Conservation (phyloP, 768 basidiomycete species). For the Mycena albidolilacea region DNA sequence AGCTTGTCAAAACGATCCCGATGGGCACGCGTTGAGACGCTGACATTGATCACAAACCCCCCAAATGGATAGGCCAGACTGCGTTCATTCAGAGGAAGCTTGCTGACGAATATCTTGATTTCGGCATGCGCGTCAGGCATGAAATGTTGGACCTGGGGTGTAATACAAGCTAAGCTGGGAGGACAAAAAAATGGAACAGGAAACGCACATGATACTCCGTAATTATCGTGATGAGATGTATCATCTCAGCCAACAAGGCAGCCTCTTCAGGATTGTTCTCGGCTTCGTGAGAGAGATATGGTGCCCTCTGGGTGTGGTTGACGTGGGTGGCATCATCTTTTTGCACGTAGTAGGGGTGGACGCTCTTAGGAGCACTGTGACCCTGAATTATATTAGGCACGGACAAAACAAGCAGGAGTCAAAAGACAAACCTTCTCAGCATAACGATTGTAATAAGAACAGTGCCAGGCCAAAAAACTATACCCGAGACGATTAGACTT, state of each 20-base stretch:
- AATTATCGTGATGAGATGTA: neutral
- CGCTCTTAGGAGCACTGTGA: neutral
- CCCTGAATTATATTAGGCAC: neutral
- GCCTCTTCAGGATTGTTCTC: neutral
- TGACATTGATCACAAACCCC: too few species aligned
- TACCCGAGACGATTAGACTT: neutral
- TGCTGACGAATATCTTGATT: too few species aligned
- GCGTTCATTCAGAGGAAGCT: too few species aligned
- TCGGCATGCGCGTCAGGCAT: too few species aligned
- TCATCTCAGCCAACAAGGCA: neutral
- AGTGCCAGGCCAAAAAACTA: neutral
- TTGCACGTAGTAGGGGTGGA: neutral
- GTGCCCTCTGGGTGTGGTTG: neutral
- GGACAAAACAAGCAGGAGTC: neutral
- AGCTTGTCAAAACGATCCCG: neutral
- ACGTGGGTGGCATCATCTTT: neutral
- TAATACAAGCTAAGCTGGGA: too few species aligned
- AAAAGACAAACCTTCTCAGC: neutral
- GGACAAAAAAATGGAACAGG: too few species aligned
- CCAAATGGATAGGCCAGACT: too few species aligned
- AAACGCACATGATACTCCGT: slow-evolving; percentile 1
- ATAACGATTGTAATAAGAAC: slow-evolving; percentile 3
- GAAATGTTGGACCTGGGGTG: too few species aligned
- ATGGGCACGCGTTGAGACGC: neutral
- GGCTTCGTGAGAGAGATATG: neutral